Conservation (phyloP, 495 filamentous ascomycete genomes). For the Aspergillus sparsus region DNA sequence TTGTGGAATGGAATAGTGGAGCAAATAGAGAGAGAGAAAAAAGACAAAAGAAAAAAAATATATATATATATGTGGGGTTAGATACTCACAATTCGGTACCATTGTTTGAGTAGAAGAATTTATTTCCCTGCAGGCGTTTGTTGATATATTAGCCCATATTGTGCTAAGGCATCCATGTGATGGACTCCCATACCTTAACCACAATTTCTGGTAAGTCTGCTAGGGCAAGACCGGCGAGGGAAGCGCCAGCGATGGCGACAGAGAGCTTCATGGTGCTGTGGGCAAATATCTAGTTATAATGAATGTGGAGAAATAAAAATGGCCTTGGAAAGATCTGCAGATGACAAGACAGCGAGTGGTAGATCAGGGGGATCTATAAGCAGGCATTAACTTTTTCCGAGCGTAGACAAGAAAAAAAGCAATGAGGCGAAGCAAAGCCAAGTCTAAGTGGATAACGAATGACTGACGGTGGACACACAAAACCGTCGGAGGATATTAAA, state of each 20-base stretch:
- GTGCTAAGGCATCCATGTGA: not conserved
- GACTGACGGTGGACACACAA: slow-evolving; percentile 29
- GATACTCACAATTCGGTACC: slow-evolving; percentile 74
- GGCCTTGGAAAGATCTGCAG: slow-evolving; percentile 19
- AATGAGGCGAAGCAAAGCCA: not conserved
- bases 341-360: slow-evolving; percentile 7
- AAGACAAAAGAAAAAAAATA: no score
- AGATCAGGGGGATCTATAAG: slow-evolving; percentile 12
- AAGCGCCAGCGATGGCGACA: slow-evolving; percentile 48
- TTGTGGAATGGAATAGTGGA: not conserved
- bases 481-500: slow-evolving; percentile 21
- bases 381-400: slow-evolving; percentile 8
- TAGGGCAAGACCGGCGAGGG: slow-evolving; percentile 54
- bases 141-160: not conserved
- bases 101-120: slow-evolving; percentile 79
- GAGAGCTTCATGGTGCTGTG: slow-evolving; percentile 48
- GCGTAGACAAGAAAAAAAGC: slow-evolving; percentile 10
- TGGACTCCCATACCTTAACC: slow-evolving; percentile 20
- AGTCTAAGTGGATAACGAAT: slow-evolving; percentile 23
- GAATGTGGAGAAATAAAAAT: slow-evolving; percentile 11
- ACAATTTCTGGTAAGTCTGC: slow-evolving; percentile 66
- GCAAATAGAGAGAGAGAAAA: not conserved
- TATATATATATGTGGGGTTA: not conserved
- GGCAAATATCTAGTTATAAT: slow-evolving; percentile 7
- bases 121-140: slow-evolving; percentile 49